Evolutionary conservation across 129 eudicot genomes (phyloP), one percentile per base, ranked within the genome.

Genomic region (Chrysanthemum seticuspe): DNA sequence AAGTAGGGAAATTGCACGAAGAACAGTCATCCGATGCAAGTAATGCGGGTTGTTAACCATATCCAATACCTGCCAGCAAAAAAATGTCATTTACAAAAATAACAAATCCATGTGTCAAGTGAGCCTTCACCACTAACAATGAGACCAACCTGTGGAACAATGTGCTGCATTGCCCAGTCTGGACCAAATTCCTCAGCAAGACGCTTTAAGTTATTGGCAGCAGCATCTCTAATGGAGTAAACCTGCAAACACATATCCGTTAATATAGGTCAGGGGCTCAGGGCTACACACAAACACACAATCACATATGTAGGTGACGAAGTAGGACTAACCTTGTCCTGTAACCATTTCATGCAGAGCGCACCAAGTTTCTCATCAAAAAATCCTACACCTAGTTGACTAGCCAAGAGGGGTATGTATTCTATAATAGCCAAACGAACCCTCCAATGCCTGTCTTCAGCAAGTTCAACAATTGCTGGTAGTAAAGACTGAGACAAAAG

Each of bases 161-260:
- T 92, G 72, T 89, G 98, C 86, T 87, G 90, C 98, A 92, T 89
- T 44, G 98, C 98, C 96, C 96, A 89, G 25, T 92, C 98, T 3
- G 96, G 95, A 72, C 98, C 96, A 72, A 92, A 92, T 82, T 89
- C 98, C 68, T 89, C 96, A 19, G 96, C 98, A 68, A 92, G 90
- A 29, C 96, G 96, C 70, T 92, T 92, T 71, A 92, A 58, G 78
- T 92, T 92, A 82, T 84, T 92, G 51, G 95, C 96, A 66, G 98
- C 96, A 65, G 96, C 98, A 79, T 92, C 98, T 76, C 98, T 83
- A 66, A 92, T 92, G 36, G 98, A 92, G 78, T 92, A 87, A 67
- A 92, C 98, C 96, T 92, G 83, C 75, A 82, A 7, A 2, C 68
- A 79, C 21, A 72, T 18, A 49, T 62, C 19, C 15, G 36, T 67